Evolutionary conservation across 768 basidiomycete species (phyloP), one percentile per base, ranked within the genome.

Genomic region (Agaricus blazei): DNA sequence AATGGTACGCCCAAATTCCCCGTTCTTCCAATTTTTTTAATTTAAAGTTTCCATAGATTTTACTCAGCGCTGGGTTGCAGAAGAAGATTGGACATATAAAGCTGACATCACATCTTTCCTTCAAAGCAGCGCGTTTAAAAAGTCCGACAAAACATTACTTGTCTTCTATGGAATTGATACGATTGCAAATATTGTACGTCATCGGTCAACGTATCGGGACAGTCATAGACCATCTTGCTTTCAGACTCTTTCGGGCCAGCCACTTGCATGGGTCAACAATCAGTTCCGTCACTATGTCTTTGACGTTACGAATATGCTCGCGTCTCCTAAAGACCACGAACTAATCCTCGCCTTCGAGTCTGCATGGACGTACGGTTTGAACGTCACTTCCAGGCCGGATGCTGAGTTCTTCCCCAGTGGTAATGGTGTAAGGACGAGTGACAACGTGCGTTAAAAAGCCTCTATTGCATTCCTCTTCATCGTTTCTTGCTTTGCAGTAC

Each of bases 31-130:
- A 15, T 8, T 28, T 45, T 23, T 9, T 34, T 6, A 34, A 27
- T 15, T 49, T 23, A 29, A 43, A 9, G 12, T 40, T 11, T 27
- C 9, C 14, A 29, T 47, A 82, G 80, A 83, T 54, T 80, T 77
- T 56, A 77, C 76, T 1, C 72, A 82, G 60, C 70, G 82, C 58
- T 83, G 80, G 81, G 68, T 83, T 46, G 72, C 74, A 29, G 68
- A 76, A 49, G 81, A 83, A 53, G 78, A 79, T 54, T 84, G 83
- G 81, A 81, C 79, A 0, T 82, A 82, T 58, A 81, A 78, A 0
- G 79, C 81, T 3, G 78, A 80, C 60, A 54, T 83, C 36, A 62
- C 74, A 1, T 78, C 81, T 6, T 72, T 81, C 54, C 60, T 70
- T 24, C 50, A 65, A 44, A 63, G 60, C 5, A 48, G 68, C 23